Conservation (phyloP, 2,329 filamentous ascomycete genomes). For the Sporothrix protearum region DNA sequence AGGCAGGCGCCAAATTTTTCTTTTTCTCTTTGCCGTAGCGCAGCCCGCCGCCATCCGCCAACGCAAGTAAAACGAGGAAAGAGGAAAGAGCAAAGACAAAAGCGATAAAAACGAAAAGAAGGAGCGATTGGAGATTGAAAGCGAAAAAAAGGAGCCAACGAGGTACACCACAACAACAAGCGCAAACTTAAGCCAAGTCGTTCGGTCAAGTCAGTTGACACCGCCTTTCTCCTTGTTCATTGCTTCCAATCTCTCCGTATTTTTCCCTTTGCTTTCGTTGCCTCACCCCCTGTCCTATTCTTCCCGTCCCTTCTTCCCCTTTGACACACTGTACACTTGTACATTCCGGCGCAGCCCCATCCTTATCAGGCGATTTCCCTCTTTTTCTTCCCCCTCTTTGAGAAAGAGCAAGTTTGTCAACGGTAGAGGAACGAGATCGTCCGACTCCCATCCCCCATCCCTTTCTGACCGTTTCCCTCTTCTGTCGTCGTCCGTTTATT, state of each 20-base stretch:
- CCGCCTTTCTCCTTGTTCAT: slow-evolving; percentile 4
- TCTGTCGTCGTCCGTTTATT: not conserved
- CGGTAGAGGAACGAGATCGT: not conserved
- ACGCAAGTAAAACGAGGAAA: not conserved
- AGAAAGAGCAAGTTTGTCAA: not conserved
- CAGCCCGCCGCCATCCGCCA: not conserved
- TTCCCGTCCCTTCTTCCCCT: not conserved
- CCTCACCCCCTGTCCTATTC: not conserved
- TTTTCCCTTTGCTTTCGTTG: slow-evolving; percentile 3
- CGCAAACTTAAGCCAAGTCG: not conserved
- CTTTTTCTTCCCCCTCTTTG: slow-evolving; percentile 3
- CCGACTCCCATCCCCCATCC: not conserved
- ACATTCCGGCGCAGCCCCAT: not conserved
- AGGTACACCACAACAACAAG: slow-evolving; percentile 7
- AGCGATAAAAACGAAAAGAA: not conserved
- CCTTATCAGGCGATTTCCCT: slow-evolving; percentile 14
- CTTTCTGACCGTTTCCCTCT: not conserved
- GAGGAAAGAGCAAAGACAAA: not conserved
- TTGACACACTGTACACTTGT: not conserved
- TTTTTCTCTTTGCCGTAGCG: not conserved
- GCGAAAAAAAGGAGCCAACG: not conserved
- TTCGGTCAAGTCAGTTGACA: slow-evolving; percentile 16
- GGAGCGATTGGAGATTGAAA: not conserved
- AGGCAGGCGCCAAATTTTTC: not conserved
- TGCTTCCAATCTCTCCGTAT: not conserved